These are phyloP conservation scores for Marasmius sp. DNA, from an alignment of 1,284 basidiomycete genomes.

Conservation along the genomic window DNA sequence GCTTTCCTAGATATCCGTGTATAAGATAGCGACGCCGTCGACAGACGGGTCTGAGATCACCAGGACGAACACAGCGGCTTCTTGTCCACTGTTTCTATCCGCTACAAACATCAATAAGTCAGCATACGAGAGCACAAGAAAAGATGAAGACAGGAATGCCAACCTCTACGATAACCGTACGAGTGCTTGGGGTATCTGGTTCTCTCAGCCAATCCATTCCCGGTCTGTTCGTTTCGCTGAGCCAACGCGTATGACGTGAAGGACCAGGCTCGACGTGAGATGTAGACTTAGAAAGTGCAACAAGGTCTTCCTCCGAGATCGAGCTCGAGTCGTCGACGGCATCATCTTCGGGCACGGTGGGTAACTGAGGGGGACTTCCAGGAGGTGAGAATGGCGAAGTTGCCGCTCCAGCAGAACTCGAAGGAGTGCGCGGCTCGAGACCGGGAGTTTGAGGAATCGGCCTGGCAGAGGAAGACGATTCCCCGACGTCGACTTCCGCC, in stretches of 20 bases:
- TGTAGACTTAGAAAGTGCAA: conserved; percentile 71
- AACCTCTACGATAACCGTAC: conserved; percentile 71
- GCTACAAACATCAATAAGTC: conserved; percentile 38
- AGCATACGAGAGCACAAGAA: conserved; percentile 1
- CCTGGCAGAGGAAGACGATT: conserved; percentile 33
- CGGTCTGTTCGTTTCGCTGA: conserved; percentile 37
- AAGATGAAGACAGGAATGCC: conserved; percentile 21
- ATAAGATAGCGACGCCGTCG: too few relatives aligned
- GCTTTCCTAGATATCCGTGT: too few relatives aligned
- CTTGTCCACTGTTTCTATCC: conserved; percentile 67
- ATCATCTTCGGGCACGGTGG: conserved; percentile 53
- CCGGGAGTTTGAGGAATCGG: background rate
- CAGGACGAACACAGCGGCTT: conserved; percentile 73
- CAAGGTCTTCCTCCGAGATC: conserved; percentile 71
- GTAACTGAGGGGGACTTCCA: conserved; percentile 42
- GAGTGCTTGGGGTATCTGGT: conserved; percentile 50
- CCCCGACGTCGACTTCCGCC: conserved; percentile 57
- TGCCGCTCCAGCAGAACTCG: background rate
- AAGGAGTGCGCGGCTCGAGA: background rate
- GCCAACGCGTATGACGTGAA: conserved; percentile 43
- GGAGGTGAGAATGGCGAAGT: conserved; percentile 49
- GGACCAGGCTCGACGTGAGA: conserved; percentile 60
- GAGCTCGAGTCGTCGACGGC: conserved; percentile 44
- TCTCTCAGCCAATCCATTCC: conserved; percentile 68
- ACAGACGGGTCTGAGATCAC: conserved; percentile 19